Base-by-base conservation (phyloP, 2,329 filamentous ascomycete species). In the Spiromastix sp. region DNA sequence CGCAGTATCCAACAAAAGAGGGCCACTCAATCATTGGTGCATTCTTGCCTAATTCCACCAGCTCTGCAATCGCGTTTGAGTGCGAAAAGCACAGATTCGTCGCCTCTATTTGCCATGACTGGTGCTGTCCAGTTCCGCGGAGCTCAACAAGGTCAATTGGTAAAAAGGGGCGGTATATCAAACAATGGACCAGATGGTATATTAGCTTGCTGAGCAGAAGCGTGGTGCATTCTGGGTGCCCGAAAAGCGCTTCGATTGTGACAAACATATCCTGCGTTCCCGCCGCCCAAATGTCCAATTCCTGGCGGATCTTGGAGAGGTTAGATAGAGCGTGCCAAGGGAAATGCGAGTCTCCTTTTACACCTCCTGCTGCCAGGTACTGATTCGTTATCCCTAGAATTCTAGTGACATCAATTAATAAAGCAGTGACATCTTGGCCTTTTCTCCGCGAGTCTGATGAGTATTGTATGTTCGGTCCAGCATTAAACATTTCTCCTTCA, bases 101-200 rank as follows among this genome's bases (percentile, higher is more conserved):
- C 0, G 85, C 84, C 54, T 93, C 84, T 31, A 93, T 89, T 53
- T 93, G 85, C 85, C 85, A 93, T 18, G 83, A 87, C 53, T 93
- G 85, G 46, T 93, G 83, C 49, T 93, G 85, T 1, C 82, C 82
- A 1, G 74, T 80, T 10, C 82, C 81, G 9, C 82, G 75, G 5
- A 93, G 71, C 54, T 93, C 85, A 16, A 80, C 74, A 3, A 93
- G 67, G 54, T 93, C 82, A 42, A 93, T 81, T 0, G 85, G 85
- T 4, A 93, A 66, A 56, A 93, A 93, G 0, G 85, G 85, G 11
- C 85, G 75, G 52, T 93, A 93, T 28, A 93, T 79, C 32, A 93
- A 67, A 50, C 85, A 93, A 58, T 93, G 83, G 29, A 91, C 79
- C 10, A 91, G 68, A 51, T 93, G 85, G 48, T 91, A 93, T 19